Conservation (phyloP, 257 asterid genomes). For the Catharanthus roseus region DNA sequence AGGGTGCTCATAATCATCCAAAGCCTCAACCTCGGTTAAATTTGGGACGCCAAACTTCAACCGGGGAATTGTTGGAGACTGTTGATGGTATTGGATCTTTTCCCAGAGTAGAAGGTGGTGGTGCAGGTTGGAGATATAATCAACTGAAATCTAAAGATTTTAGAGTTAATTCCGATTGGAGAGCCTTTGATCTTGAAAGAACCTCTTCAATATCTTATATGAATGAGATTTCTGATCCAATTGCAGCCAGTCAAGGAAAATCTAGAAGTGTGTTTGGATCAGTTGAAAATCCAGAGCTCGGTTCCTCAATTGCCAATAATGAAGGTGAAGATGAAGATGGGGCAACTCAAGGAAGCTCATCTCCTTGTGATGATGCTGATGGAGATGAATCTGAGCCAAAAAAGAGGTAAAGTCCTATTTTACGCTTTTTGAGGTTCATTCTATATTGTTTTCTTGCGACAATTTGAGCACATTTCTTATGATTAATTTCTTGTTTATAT, state of each 20-base stretch:
- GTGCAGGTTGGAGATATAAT: constrained; percentile 19
- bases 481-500: background rate
- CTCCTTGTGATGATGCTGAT: constrained; percentile 42
- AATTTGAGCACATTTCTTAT: background rate
- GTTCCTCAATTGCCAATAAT: constrained; percentile 25
- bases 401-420: constrained; percentile 39
- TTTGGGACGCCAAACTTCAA: constrained; percentile 10
- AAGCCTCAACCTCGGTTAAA: constrained; percentile 35
- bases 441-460: background rate
- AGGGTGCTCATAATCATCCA: constrained; percentile 67
- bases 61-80: constrained; percentile 24
- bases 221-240: constrained; percentile 29
- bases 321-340: constrained; percentile 38
- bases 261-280: constrained; percentile 20
- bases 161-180: constrained; percentile 25
- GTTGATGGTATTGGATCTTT: constrained; percentile 24
- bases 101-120: constrained; percentile 13
- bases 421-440: background rate
- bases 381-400: constrained; percentile 47
- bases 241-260: constrained; percentile 2
- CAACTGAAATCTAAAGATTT: constrained; percentile 11
- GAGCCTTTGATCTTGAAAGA: constrained; percentile 26
- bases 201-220: constrained; percentile 22
- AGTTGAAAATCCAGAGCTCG: constrained; percentile 29
- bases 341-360: constrained; percentile 38